These are phyloP conservation scores for Sporisorium iseilematis-ciliati DNA, from an alignment of 1,284 basidiomycete genomes.

Conservation along the genomic window DNA sequence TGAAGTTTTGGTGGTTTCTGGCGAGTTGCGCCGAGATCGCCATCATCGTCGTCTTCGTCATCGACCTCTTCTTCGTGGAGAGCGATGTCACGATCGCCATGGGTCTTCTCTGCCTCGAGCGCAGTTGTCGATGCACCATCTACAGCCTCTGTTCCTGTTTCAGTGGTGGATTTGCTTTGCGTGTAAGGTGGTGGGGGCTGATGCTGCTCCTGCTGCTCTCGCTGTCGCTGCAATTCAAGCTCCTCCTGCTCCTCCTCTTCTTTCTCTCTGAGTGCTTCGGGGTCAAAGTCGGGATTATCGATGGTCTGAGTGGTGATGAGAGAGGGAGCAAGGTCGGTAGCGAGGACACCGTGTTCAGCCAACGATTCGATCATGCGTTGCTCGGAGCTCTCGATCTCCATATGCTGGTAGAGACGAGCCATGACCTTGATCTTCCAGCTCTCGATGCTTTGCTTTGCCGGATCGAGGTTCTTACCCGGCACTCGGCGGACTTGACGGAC, in stretches of 20 bases:
- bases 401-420: constrained; percentile 68
- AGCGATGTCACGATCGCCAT: background rate
- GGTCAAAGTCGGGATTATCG: constrained; percentile 67
- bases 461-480: constrained; percentile 53
- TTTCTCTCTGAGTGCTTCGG: constrained; percentile 47
- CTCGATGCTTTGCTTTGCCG: constrained; percentile 55
- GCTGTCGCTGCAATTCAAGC: constrained; percentile 19
- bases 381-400: constrained; percentile 66
- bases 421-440: constrained; percentile 66
- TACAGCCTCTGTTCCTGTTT: background rate
- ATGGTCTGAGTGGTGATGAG: constrained; percentile 67
- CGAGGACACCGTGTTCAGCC: constrained; percentile 64
- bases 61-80: constrained; percentile 4
- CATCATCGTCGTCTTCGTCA: constrained; percentile 32
- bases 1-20: background rate
- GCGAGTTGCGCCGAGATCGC: constrained; percentile 30
- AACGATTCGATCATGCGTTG: constrained; percentile 69
- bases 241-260: constrained; percentile 36
- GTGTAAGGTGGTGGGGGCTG: background rate
- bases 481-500: constrained; percentile 52
- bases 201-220: background rate
- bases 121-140: background rate
- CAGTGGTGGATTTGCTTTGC: background rate
- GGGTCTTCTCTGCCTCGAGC: background rate
- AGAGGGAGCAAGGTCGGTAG: constrained; percentile 65